Evolutionary conservation across 2,329 filamentous ascomycete genomes (phyloP), one percentile per base, ranked within the genome.

Genomic region (Trichoderma pleuroti): DNA sequence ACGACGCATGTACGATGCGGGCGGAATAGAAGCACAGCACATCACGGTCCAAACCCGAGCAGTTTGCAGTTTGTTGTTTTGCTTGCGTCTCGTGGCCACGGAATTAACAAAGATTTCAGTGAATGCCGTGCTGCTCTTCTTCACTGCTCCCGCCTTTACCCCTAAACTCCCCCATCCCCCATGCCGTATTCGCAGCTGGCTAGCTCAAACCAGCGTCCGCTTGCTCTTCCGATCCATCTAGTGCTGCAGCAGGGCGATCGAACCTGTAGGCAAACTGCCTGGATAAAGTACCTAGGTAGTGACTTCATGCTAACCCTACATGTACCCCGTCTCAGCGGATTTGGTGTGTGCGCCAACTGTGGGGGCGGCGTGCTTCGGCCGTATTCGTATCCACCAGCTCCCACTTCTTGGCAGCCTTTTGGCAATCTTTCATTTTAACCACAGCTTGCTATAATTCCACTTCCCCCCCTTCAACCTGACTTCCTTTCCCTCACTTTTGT

Each of bases 361-460:
- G 65, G 65, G 65, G 56, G 34, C 30, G 24, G n/a, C 28, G 30
- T 49, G 18, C 56, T 60, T 24, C 34, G 28, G 39, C 56, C 66
- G 66, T 68, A 68, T 68, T 68, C 66, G 66, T 68, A 68, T 68
- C 59, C 36, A 26, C 30, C 56, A 68, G 66, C 66, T 68, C 66
- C 39, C 39, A 36, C 66, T 68, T 68, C 56, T 52, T 52, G 16
- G 62, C 62, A 36, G 46, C 62, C 62, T 68, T 68, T 57, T 42
- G 11, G 63, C 63, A 28, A 21, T 57, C 61, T 52, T 57, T 68
- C 56, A 60, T 52, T 68, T 60, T 49, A 68, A 60, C 65, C 66
- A 68, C 56, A 49, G 30, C 63, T 28, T 60, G 56, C 65, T 60
- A 60, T 68, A 68, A 49, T 61, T 68, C 56, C 56, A 49, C 66